These are phyloP conservation scores for Vigna angularis DNA, from an alignment of 306 rosid genomes.

Conservation along the genomic window DNA sequence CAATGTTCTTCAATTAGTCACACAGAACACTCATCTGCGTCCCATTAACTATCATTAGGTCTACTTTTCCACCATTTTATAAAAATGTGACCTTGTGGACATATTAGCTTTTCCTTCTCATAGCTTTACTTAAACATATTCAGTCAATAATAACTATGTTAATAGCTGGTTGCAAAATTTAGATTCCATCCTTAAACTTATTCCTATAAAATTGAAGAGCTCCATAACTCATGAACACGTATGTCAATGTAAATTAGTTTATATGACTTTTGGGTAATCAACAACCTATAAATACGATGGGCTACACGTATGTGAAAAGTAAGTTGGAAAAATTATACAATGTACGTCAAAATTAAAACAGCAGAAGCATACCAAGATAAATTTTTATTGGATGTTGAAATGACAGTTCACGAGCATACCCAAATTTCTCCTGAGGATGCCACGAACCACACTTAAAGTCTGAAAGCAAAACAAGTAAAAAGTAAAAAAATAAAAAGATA, in stretches of 20 bases:
- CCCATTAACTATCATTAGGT: background rate
- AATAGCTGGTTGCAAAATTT: background rate
- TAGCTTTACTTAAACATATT: constrained; percentile 6
- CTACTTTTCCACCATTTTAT: constrained; percentile 15
- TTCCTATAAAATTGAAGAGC: constrained; percentile 8
- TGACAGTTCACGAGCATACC: constrained; percentile 79
- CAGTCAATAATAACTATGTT: background rate
- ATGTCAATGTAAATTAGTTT: constrained; percentile 9
- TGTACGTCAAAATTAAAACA: constrained; percentile 29
- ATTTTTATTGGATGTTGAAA: constrained; percentile 96
- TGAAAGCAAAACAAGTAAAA: constrained; percentile 47
- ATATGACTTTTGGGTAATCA: constrained; percentile 3
- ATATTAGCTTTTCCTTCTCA: background rate
- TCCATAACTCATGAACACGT: background rate
- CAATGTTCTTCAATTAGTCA: constrained; percentile 29
- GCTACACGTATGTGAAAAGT: background rate
- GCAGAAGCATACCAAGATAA: constrained; percentile 75
- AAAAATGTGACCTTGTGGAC: background rate
- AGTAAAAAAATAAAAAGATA: background rate
- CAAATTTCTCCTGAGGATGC: constrained; percentile 72
- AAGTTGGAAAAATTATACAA: constrained; percentile 18
- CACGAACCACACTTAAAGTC: constrained; percentile 75
- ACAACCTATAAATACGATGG: constrained; percentile 22
- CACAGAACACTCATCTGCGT: background rate
- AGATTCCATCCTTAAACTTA: constrained; percentile 6